These are phyloP conservation scores for Aspergillus luchuensis DNA, from an alignment of 2,329 filamentous ascomycete genomes.

Conservation along the genomic window DNA sequence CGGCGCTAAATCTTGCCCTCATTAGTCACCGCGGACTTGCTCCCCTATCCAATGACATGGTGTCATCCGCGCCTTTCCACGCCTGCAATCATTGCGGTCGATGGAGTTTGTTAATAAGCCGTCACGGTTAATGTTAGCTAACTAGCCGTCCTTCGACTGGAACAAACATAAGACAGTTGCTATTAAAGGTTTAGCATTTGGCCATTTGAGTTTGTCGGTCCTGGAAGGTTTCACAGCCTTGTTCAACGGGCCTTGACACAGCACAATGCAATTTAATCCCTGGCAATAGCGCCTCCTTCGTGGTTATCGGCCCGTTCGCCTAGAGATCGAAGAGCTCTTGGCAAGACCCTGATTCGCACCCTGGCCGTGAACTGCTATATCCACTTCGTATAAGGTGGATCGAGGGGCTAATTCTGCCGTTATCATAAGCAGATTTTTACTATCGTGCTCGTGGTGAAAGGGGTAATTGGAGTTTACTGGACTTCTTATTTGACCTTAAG, in stretches of 20 bases:
- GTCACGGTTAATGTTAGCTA: background rate
- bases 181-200: too few relatives aligned
- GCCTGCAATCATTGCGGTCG: too few relatives aligned
- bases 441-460: background rate
- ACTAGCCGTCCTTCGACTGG: background rate
- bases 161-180: too few relatives aligned
- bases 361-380: background rate
- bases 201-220: too few relatives aligned
- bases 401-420: background rate
- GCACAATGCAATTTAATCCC: background rate
- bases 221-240: too few relatives aligned
- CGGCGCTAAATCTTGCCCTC: background rate
- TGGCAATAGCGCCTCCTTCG: background rate
- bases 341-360: background rate
- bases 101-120: too few relatives aligned
- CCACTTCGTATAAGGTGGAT: background rate
- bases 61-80: too few relatives aligned
- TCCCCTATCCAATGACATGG: too few relatives aligned
- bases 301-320: too few relatives aligned
- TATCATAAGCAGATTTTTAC: background rate
- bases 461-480: background rate
- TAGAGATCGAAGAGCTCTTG: background rate
- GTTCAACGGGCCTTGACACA: too few relatives aligned
- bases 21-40: too few relatives aligned
- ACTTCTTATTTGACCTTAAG: too few relatives aligned